A percentile compares a stretch with the other conserved stretches of the same genome.
Conservation (phyloP, 2,329 filamentous ascomycete genomes). For the Bimuria novae-zelandiae region DNA sequence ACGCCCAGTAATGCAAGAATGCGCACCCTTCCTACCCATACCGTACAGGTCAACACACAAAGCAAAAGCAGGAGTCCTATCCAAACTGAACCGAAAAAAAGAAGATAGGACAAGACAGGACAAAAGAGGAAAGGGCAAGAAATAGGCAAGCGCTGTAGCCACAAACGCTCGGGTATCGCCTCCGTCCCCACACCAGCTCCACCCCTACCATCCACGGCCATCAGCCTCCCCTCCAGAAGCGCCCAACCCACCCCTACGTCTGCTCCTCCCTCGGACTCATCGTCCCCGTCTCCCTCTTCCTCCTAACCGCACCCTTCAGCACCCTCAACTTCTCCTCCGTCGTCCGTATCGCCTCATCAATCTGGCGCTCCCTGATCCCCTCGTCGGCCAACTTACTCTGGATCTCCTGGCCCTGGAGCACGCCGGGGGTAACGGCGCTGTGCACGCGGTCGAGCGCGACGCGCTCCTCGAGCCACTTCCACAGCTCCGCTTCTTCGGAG, state of each 20-base stretch:
- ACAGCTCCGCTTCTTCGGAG: conserved; percentile 83
- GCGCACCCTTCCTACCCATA: not conserved
- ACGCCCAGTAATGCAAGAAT: not conserved
- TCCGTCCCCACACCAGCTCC: not conserved
- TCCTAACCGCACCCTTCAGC: conserved; percentile 70
- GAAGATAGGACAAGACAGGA: not conserved
- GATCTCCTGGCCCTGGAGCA: conserved; percentile 44
- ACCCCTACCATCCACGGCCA: not conserved
- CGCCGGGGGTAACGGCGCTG: conserved; percentile 28
- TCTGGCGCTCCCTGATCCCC: conserved; percentile 72
- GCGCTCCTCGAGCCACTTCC: conserved; percentile 91
- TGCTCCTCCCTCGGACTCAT: conserved; percentile 27
- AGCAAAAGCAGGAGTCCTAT: not conserved
- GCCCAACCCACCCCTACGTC: not conserved
- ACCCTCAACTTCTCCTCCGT: conserved; percentile 83
- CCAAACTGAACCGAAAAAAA: not conserved
- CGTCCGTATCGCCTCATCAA: conserved; percentile 79
- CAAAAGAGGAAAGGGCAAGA: not conserved
- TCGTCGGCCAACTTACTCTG: conserved; percentile 55
- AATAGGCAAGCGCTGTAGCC: not conserved
- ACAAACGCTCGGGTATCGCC: conserved; percentile 2
- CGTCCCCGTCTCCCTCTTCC: conserved; percentile 27
- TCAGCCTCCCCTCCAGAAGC: no score
- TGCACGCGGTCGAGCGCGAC: conserved; percentile 68
- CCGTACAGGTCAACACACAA: not conserved